Base-by-base conservation (phyloP, 495 filamentous ascomycete genomes). In the Corynascus novoguineensis region DNA sequence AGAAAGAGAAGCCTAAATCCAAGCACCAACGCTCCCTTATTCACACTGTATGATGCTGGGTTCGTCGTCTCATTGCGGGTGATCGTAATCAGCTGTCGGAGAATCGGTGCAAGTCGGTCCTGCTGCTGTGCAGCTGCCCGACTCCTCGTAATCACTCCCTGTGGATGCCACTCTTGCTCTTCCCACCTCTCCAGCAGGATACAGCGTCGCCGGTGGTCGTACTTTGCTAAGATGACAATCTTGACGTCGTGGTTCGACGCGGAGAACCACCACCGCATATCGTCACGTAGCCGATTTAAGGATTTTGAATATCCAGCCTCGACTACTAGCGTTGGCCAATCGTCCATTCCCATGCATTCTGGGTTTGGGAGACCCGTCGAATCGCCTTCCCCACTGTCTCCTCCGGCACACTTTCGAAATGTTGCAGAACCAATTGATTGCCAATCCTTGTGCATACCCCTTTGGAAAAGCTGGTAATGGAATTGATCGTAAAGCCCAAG, bases 261-360 rank as follows among this genome's bases (percentile, higher is more conserved):
- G 0, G 37, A 9, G 44, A 73, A 70, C 70, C 70, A 70, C 62
- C 62, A 70, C 44, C 47, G 55, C 49, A 64, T 66, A 58, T 66
- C 60, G n/a, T 55, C 37, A 15, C 55, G 58, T 4, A 73, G 45
- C 41, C 60, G 40, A 17, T 14, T 4, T 21, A 67, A 50, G 9
- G 67, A 62, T 47, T 70, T 57, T 1, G 65, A 64, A 32, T 53
- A 45, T 7, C 71, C 71, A 27, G 66, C 63, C 48, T 68, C 58
- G 19, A 74, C 63, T 19, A 72, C 62, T 10, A 72, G 55, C 15
- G 68, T 71, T 31, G 71, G 69, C 68, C 65, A 69, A 10, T 21
- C 50, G 6, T 17, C 50, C 35, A 35, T 42, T 28, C n/a, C 24
- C 34, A 14, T 10, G 51, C 63, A 56, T 55, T 60, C 47, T 50